phyloP scores from a whole-genome alignment of 257 asterid species.

The Scutellaria minor region DNA sequence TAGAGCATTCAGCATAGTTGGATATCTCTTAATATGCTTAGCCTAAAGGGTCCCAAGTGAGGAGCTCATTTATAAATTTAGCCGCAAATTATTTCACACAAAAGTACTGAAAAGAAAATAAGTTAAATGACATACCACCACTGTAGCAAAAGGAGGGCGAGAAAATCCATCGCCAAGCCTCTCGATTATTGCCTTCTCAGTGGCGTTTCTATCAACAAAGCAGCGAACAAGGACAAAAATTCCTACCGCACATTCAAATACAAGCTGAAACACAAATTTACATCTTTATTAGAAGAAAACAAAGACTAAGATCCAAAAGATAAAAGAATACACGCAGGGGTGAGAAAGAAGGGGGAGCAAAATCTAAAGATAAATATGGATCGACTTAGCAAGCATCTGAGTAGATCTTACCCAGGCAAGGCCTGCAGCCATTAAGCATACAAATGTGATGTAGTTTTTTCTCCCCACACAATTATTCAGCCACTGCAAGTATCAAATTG shows the following conservation, averaged over 20 bases:
- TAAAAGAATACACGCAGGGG: slow-evolving; percentile 22
- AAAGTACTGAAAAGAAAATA: slow-evolving; percentile 14
- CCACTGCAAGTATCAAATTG: slow-evolving; percentile 69
- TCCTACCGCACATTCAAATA: slow-evolving; percentile 85
- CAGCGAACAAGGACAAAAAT: slow-evolving; percentile 91
- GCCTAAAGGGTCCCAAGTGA: not conserved
- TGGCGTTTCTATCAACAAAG: slow-evolving; percentile 68
- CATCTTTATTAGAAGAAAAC: slow-evolving; percentile 26
- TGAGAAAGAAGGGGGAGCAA: slow-evolving; percentile 2
- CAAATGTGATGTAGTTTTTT: slow-evolving; percentile 80
- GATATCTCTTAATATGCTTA: not conserved
- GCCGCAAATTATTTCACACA: not conserved
- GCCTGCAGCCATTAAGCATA: slow-evolving; percentile 92
- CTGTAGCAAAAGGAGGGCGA: slow-evolving; percentile 90
- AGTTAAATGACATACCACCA: slow-evolving; percentile 65
- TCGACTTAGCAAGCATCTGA: slow-evolving; percentile 16
- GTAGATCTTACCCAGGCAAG: slow-evolving; percentile 77
- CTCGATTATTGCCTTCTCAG: slow-evolving; percentile 70
- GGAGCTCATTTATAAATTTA: too few relatives aligned
- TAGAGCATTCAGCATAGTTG: not conserved
- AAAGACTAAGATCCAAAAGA: not conserved
- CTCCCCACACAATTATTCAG: slow-evolving; percentile 94
- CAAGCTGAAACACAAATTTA: slow-evolving; percentile 64
- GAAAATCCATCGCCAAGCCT: slow-evolving; percentile 97
- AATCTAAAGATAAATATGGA: not conserved